A percentile compares a stretch with the other conserved stretches of the same genome.
Conservation (phyloP, 768 basidiomycete species). For the Hypsizygus marmoreus region DNA sequence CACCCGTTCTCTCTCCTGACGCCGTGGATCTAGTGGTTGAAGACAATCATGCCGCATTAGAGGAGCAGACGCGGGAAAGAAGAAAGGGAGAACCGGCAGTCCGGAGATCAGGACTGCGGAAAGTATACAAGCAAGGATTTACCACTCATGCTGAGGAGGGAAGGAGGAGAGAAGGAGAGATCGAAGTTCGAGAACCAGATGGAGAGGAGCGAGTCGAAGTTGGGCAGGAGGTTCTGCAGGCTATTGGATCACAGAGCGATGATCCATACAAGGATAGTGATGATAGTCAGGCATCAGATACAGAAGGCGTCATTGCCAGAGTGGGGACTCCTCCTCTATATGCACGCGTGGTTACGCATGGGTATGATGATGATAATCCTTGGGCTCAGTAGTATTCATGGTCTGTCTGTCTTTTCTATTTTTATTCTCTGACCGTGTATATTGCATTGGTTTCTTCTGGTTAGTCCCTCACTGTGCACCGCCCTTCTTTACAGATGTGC, state of each 20-base stretch:
- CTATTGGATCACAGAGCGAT: conserved; percentile 35
- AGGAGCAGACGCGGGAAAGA: conserved; percentile 53
- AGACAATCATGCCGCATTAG: conserved; percentile 55
- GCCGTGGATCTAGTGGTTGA: conserved; percentile 91
- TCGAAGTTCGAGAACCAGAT: conserved; percentile 38
- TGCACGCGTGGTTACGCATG: conserved; percentile 33
- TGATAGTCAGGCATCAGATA: conserved; percentile 25
- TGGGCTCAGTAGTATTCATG: conserved; percentile 44
- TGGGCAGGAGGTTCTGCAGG: conserved; percentile 40
- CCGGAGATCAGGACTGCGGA: conserved; percentile 43
- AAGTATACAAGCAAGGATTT: conserved; percentile 55
- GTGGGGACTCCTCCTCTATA: conserved; percentile 48
- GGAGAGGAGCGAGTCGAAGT: conserved; percentile 36
- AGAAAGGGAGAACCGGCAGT: conserved; percentile 63
- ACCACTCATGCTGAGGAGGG: conserved; percentile 38
- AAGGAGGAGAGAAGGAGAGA: conserved; percentile 36
- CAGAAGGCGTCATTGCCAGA: conserved; percentile 31
- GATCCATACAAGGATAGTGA: conserved; percentile 25
- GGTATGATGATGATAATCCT: conserved; percentile 54
- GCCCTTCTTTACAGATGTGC: not conserved
- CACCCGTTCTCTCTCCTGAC: conserved; percentile 55
- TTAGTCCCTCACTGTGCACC: not conserved
- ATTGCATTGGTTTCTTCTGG: conserved; percentile 4
- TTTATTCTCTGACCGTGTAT: conserved; percentile 14
- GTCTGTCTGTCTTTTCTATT: conserved; percentile 8